Base-by-base conservation (phyloP, 2,329 filamentous ascomycete species). In the Nemania bipapillata region DNA sequence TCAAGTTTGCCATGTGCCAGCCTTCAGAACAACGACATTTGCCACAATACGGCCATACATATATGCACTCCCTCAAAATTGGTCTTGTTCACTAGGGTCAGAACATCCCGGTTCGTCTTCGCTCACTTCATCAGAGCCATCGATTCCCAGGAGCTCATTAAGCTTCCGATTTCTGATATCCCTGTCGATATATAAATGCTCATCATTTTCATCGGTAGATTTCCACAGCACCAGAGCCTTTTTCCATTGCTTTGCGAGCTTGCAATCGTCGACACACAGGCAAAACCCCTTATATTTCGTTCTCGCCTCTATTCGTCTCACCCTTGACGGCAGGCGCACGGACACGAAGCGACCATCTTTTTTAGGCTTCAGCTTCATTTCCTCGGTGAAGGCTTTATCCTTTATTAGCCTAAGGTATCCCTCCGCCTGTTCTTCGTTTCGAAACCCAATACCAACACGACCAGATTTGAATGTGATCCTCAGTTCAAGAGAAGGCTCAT, bases 271-370 rank as follows among this genome's bases (percentile, higher is more conserved):
- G 17, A 26, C 22, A 32, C 56, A 32, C 17, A 58, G 15, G 56
- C 7, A 22, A 17, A 58, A 58, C 17, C 56, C 40, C 5, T 47
- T 1, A 26, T 49, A 20, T 11, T 7, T 22, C 1, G 42, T 58
- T 24, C 56, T 49, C 15, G 42, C 56, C 37, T 47, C 24, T 22
- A 58, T 35, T 15, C 35, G 7, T 3, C 22, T 3, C n/a, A 47
- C 37, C 12, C 40, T 58, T 9, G 40, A 47, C 26, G 56, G 56
- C 22, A 58, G 56, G 6, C 40, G 56, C 7, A 58, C 26, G n/a
- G 56, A 58, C 11, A 58, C 56, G 40, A 47, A 47, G 40, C 26
- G 26, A 26, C 7, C 24, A 8, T 49, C 15, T 8, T 4, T 30
- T 49, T 22, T 37, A 8, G 56, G 56, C 8, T 58, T 26, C n/a